phyloP scores from a whole-genome alignment of 306 rosid species.

The Rosa persica region DNA sequence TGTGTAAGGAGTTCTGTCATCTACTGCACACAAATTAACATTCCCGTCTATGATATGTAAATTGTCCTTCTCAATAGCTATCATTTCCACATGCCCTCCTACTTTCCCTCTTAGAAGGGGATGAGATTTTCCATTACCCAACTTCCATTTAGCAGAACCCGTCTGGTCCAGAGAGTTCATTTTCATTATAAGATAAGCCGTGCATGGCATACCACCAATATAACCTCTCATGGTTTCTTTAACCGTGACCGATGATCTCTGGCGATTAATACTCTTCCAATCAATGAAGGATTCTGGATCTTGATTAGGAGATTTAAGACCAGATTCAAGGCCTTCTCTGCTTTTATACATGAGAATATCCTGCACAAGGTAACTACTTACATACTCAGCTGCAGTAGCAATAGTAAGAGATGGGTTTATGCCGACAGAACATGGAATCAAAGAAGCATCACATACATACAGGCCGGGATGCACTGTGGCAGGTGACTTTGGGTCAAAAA shows the following conservation, averaged over 20 bases:
- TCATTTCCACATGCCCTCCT: constrained; percentile 35
- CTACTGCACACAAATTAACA: constrained; percentile 31
- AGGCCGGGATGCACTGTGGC: constrained; percentile 32
- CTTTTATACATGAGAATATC: constrained; percentile 28
- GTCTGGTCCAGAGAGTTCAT: constrained; percentile 25
- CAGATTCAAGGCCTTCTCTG: constrained; percentile 5
- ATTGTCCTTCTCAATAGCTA: constrained; percentile 30
- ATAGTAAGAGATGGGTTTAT: constrained; percentile 40
- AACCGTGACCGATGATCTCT: constrained; percentile 17
- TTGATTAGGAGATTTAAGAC: constrained; percentile 5
- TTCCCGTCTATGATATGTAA: constrained; percentile 29
- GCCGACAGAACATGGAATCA: constrained; percentile 40
- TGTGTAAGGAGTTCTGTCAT: constrained; percentile 36
- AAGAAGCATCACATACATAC: constrained; percentile 39
- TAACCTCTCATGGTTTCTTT: constrained; percentile 36
- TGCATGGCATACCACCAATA: constrained; percentile 36
- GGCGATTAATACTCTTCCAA: background rate
- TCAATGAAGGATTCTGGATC: background rate
- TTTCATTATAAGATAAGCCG: constrained; percentile 30
- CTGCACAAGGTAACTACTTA: constrained; percentile 31
- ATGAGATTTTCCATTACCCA: constrained; percentile 20
- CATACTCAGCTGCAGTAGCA: constrained; percentile 29
- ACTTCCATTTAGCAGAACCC: constrained; percentile 7
- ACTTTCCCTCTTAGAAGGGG: constrained; percentile 30
- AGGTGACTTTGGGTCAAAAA: constrained; percentile 18